These are phyloP conservation scores for Syzygium malaccense DNA, from an alignment of 441 rosid genomes.

Conservation along the genomic window DNA sequence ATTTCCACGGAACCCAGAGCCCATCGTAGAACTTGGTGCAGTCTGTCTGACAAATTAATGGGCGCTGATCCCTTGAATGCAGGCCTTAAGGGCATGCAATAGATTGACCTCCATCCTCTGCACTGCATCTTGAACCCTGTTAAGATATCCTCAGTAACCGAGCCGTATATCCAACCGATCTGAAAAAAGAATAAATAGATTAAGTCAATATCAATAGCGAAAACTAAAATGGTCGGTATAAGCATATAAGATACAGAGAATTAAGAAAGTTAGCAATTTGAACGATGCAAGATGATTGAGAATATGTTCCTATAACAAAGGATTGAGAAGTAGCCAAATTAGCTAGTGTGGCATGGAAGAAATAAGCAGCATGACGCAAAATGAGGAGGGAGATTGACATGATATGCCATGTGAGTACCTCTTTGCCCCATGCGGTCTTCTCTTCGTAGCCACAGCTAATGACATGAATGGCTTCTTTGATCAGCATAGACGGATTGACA, in stretches of 20 bases:
- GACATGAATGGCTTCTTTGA: constrained; percentile 1
- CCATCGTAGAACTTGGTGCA: constrained; percentile 17
- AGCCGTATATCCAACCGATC: constrained; percentile 17
- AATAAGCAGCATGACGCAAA: not conserved
- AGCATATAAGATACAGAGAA: not conserved
- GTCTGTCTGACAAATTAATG: constrained; percentile 9
- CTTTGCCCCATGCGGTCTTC: constrained; percentile 16
- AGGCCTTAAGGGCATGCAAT: constrained; percentile 16
- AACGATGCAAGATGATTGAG: not conserved
- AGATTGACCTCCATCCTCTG: constrained; percentile 17
- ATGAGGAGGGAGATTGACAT: not conserved
- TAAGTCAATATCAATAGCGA: not conserved
- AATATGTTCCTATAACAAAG: not conserved
- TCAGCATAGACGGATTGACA: constrained; percentile 62
- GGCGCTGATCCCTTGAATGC: constrained; percentile 18
- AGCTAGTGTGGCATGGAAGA: not conserved
- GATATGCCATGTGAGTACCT: not conserved
- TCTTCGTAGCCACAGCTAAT: constrained; percentile 16
- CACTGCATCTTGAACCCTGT: constrained; percentile 19
- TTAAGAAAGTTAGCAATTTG: not conserved
- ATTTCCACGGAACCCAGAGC: constrained; percentile 15
- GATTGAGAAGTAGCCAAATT: not conserved
- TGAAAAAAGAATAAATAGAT: not conserved
- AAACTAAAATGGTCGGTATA: not conserved
- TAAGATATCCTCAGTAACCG: constrained; percentile 17